Base-by-base conservation (phyloP, 2,329 filamentous ascomycete genomes). In the Paraphoma chrysanthemicola region DNA sequence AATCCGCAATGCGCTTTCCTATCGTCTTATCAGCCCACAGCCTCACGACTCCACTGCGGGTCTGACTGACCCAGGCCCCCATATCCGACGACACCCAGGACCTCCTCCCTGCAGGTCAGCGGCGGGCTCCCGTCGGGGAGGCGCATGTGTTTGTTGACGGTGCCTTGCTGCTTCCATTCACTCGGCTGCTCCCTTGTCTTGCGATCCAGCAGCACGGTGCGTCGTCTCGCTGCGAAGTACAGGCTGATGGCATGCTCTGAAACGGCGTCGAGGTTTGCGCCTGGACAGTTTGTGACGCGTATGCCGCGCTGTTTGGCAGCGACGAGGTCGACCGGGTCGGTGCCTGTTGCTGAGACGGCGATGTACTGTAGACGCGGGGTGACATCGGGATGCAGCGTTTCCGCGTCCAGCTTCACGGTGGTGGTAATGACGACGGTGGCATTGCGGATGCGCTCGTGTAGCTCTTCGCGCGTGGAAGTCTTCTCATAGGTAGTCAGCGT, bases 161-260 rank as follows among this genome's bases (percentile, higher is more conserved):
- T 74, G n/a, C 74, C 73, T 55, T 71, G 73, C 44, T 67, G 62
- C 39, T 70, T 67, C 82, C 82, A 84, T 41, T 77, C 74, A 54
- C 71, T 73, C 18, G 73, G 73, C 47, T 65, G 63, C 29, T 59
- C 48, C 47, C 69, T 57, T 29, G 62, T 68, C 50, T 67, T 38
- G 48, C 57, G 53, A 51, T 74, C 64, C 36, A 74, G 56, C 58
- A 72, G 63, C 23, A 80, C 64, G 10, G 81, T 73, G 53, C 73
- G 74, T 52, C 80, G 72, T 48, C 81, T 73, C 6, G 80, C 69
- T 5, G 80, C 79, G 60, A 81, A 82, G 65, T 82, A 83, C 54
- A 84, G 63, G 43, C 77, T 80, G 41, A 84, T 77, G 10, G 81
- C 81, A 73, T 84, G 82, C 64, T 84, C 82, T 30, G 76, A 76